These are phyloP conservation scores for Coemansia guatemalensis DNA, from an alignment of 192 early-diverging fungal genomes.

Conservation along the genomic window DNA sequence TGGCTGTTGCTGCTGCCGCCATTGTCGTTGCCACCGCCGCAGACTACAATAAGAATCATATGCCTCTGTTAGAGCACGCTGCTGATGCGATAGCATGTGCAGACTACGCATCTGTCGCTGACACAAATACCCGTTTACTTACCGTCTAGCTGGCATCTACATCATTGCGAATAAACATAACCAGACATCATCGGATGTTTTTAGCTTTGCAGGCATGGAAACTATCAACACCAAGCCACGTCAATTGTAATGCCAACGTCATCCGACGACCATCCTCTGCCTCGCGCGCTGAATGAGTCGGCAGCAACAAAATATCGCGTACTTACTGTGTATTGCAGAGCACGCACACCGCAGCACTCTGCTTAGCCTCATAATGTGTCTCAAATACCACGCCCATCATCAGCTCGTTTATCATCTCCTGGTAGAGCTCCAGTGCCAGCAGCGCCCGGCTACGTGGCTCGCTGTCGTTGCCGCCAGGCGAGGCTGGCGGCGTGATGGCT, in stretches of 20 bases:
- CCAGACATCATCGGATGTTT: not conserved
- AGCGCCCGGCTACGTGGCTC: constrained; percentile 26
- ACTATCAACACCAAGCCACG: not conserved
- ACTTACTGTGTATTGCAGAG: constrained; percentile 76
- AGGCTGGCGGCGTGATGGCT: constrained; percentile 16
- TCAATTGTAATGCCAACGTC: not conserved
- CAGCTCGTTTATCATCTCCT: constrained; percentile 71
- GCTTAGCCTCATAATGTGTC: constrained; percentile 66
- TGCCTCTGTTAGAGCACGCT: not conserved
- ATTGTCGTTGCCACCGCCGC: not conserved
- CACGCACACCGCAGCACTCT: constrained; percentile 61
- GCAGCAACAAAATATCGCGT: not conserved
- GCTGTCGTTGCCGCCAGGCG: constrained; percentile 10
- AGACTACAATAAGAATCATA: not conserved
- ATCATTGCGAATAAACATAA: not conserved
- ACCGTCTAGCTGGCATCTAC: not conserved
- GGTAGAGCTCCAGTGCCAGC: constrained; percentile 41
- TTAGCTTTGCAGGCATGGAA: not conserved
- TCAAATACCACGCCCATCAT: constrained; percentile 73
- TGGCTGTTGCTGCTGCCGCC: not conserved
- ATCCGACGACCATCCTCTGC: not conserved
- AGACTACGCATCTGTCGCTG: not conserved
- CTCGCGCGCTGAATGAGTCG: not conserved
- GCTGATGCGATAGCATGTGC: not conserved
- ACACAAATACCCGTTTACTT: not conserved